Conservation (phyloP, 2,329 filamentous ascomycete species). For the Fusarium sp. region DNA sequence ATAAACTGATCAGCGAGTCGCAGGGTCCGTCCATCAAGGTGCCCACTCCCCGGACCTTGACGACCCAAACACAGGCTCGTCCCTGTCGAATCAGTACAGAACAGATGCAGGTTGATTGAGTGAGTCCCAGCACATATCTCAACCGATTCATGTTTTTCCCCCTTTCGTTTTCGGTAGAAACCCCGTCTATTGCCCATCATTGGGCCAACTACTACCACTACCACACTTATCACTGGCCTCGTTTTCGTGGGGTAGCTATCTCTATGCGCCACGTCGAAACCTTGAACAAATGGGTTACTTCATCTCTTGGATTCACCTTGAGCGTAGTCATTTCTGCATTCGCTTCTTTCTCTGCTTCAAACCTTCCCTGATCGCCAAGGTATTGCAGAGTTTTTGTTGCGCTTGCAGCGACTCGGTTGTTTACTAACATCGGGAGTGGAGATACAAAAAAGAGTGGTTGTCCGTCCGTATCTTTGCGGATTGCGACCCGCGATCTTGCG, state of each 20-base stretch:
- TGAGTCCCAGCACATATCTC: constrained; percentile 18
- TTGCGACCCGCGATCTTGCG: constrained; percentile 8
- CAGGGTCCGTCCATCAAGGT: constrained; percentile 45
- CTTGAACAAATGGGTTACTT: neutral
- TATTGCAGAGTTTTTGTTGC: neutral
- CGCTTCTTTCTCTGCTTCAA: neutral
- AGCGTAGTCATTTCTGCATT: neutral
- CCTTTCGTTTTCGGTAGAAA: constrained; percentile 5
- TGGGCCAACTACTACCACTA: neutral
- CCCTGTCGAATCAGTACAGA: constrained; percentile 35
- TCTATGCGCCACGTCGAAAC: constrained; percentile 3
- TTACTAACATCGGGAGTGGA: constrained; percentile 13
- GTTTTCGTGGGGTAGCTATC: neutral
- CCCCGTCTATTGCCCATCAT: neutral
- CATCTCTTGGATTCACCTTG: neutral
- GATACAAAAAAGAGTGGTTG: constrained; percentile 11
- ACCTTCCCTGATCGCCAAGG: neutral
- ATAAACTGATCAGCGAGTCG: constrained; percentile 24
- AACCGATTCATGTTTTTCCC: constrained; percentile 14
- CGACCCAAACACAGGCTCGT: constrained; percentile 24
- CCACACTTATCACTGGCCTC: neutral
- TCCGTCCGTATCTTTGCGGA: constrained; percentile 8
- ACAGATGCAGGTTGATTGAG: constrained; percentile 17
- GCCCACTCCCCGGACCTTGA: constrained; percentile 36
- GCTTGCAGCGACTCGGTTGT: constrained; percentile 2